Conservation (phyloP, 805 yeast species). For the Komagataella populi region DNA sequence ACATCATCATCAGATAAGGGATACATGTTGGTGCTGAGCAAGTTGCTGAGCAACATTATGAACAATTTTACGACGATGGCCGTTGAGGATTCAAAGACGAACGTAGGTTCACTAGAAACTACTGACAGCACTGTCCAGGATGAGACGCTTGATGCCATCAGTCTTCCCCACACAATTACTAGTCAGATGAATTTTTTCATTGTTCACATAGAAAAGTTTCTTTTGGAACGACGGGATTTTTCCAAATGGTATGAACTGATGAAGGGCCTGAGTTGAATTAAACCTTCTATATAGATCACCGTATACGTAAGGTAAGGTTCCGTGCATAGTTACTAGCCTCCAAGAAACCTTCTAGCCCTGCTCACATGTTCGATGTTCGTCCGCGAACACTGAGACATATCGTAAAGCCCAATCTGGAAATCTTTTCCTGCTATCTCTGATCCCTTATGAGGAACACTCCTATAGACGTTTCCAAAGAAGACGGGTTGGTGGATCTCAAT, state of each 20-base stretch:
- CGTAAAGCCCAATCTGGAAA: background rate
- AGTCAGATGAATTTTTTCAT: constrained; percentile 18
- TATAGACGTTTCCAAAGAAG: background rate
- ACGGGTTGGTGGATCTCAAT: background rate
- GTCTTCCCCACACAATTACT: constrained; percentile 13
- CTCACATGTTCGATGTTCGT: background rate
- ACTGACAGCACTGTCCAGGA: background rate
- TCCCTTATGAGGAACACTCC: background rate
- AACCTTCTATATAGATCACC: background rate
- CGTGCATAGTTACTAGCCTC: background rate
- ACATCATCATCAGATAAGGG: constrained; percentile 14
- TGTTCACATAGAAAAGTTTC: constrained; percentile 18
- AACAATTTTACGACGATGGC: constrained; percentile 14
- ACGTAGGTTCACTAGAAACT: background rate
- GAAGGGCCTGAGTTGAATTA: background rate
- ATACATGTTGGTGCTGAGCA: constrained; percentile 16
- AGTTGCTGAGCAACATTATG: constrained; percentile 15
- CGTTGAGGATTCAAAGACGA: constrained; percentile 7
- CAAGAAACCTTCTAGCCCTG: background rate
- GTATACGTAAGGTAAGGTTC: background rate
- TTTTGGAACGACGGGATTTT: constrained; percentile 14
- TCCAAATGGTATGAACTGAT: constrained; percentile 10
- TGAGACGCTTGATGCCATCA: background rate
- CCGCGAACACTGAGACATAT: background rate
- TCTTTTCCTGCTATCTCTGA: background rate